Conservation (phyloP, 495 filamentous ascomycete genomes). For the Entonaema liquescens region DNA sequence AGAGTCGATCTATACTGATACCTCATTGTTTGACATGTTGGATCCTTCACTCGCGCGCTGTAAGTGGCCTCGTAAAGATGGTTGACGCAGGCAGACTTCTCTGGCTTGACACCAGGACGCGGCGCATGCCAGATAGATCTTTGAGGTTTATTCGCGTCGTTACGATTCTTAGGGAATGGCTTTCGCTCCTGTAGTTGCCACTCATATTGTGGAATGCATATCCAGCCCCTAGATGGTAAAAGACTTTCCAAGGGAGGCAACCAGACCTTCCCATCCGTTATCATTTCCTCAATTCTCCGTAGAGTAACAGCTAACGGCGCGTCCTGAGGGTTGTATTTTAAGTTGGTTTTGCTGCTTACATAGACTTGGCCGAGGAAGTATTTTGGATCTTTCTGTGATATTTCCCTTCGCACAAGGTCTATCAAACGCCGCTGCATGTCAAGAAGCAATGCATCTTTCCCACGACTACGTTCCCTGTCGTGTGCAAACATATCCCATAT, state of each 20-base stretch:
- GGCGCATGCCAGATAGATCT: slow-evolving; percentile 58
- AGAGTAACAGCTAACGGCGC: slow-evolving; percentile 30
- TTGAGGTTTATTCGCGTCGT: slow-evolving; percentile 39
- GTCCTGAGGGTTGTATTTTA: slow-evolving; percentile 6
- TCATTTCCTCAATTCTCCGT: slow-evolving; percentile 27
- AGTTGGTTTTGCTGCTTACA: slow-evolving; percentile 45
- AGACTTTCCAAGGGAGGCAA: slow-evolving; percentile 43
- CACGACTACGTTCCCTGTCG: slow-evolving; percentile 14
- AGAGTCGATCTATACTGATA: slow-evolving; percentile 52
- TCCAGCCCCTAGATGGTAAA: slow-evolving; percentile 41
- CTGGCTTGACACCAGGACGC: slow-evolving; percentile 29
- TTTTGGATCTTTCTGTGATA: slow-evolving; percentile 32
- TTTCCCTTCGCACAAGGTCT: slow-evolving; percentile 40
- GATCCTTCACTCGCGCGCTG: slow-evolving; percentile 27
- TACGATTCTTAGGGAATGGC: slow-evolving; percentile 10
- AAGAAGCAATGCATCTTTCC: slow-evolving; percentile 36
- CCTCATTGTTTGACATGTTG: slow-evolving; percentile 36
- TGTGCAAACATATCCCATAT: slow-evolving; percentile 55
- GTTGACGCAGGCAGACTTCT: slow-evolving; percentile 50
- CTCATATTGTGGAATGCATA: slow-evolving; percentile 3
- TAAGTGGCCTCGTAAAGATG: slow-evolving; percentile 50
- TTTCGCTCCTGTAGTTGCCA: slow-evolving; percentile 10
- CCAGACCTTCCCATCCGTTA: slow-evolving; percentile 35
- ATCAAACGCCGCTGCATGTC: slow-evolving; percentile 54
- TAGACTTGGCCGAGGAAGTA: slow-evolving; percentile 49